A percentile compares a stretch with the other conserved stretches of the same genome.
Evolutionary conservation across 495 filamentous ascomycete genomes (phyloP).

Genomic region (Penicillium waksmanii): DNA sequence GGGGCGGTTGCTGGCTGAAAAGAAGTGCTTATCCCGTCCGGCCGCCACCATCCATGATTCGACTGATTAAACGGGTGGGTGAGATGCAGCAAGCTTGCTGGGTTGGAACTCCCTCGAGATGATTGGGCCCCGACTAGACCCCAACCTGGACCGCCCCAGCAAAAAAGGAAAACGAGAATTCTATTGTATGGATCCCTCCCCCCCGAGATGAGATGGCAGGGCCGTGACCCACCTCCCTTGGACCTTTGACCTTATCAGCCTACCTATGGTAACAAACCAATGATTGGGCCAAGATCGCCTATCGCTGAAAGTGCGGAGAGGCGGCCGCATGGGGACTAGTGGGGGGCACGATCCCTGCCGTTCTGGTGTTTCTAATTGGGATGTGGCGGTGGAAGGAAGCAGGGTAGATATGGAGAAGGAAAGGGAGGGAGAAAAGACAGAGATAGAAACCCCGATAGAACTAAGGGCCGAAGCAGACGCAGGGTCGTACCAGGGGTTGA

Average conservation of each 20-base stretch:
- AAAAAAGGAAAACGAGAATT: too few species aligned
- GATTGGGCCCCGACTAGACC: neutral
- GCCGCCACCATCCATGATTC: conserved; percentile 4
- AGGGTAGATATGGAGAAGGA: neutral
- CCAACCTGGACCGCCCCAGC: too few species aligned
- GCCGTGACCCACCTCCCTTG: neutral
- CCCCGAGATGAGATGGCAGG: neutral
- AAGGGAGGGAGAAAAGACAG: neutral
- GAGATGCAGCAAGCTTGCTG: neutral
- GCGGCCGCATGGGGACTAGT: conserved; percentile 21
- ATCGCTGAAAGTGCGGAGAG: conserved; percentile 33
- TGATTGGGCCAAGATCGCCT: conserved; percentile 24
- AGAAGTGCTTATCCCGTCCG: conserved; percentile 1
- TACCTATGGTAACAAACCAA: conserved; percentile 6
- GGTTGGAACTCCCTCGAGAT: neutral
- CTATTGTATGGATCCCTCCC: too few species aligned
- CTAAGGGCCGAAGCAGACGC: neutral
- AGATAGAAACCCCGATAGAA: neutral
- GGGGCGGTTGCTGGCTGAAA: conserved; percentile 10
- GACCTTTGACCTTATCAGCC: conserved; percentile 5
- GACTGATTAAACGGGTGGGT: neutral
- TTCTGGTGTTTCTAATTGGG: conserved; percentile 3
- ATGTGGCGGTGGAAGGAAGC: neutral
- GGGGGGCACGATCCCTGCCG: conserved; percentile 12
- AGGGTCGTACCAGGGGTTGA: neutral